Evolutionary conservation across 495 filamentous ascomycete genomes (phyloP).

Genomic region (Penicillium paxilli): DNA sequence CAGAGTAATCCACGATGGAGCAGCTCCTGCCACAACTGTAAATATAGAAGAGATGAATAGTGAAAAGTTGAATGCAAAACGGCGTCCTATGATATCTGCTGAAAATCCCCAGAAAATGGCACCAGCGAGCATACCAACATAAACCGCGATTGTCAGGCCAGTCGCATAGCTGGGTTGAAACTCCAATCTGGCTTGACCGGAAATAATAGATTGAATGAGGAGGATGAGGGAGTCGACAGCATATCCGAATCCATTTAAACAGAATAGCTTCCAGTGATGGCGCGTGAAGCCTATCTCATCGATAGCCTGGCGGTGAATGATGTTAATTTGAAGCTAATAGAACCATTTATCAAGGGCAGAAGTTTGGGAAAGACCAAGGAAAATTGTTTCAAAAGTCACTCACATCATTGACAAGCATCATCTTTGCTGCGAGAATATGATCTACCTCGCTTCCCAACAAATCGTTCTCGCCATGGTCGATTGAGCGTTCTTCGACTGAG

Average conservation of each 20-base stretch:
- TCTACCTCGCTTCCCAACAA: conserved; percentile 54
- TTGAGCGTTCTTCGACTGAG: conserved; percentile 16
- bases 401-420: conserved; percentile 70
- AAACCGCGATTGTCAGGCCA: conserved; percentile 62
- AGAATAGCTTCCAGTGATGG: conserved; percentile 70
- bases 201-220: conserved; percentile 66
- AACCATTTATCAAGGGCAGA: too few species aligned
- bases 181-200: conserved; percentile 50
- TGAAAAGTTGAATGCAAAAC: conserved; percentile 53
- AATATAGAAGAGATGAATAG: conserved; percentile 50
- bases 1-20: conserved; percentile 50
- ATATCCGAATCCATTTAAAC: conserved; percentile 66
- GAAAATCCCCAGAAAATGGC: conserved; percentile 56
- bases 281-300: conserved; percentile 71
- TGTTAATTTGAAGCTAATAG: too few species aligned
- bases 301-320: conserved; percentile 47
- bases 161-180: conserved; percentile 51
- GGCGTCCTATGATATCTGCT: conserved; percentile 55
- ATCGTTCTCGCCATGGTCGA: conserved; percentile 45
- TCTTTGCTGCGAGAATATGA: conserved; percentile 65
- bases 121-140: conserved; percentile 53
- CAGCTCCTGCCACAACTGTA: conserved; percentile 48
- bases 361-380: too few species aligned
- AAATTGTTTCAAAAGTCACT: conserved; percentile 19
- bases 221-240: conserved; percentile 70